Evolutionary conservation across 805 yeast genomes (phyloP).

Genomic region (Suhomyces sp.): DNA sequence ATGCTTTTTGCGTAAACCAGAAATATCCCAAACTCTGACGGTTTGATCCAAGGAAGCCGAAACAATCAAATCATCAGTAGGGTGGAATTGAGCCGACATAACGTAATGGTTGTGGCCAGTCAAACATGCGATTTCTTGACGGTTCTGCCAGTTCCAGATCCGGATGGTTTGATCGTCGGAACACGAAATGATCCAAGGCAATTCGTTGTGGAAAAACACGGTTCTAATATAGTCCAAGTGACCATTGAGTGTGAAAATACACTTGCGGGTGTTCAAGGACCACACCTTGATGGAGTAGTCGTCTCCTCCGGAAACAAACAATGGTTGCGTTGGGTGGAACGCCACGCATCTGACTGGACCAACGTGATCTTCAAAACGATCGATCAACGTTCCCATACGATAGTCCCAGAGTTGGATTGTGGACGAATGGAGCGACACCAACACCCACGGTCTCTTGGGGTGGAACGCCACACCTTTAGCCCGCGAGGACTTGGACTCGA

Average conservation of each 20-base stretch:
- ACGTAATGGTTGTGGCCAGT: constrained; percentile 99
- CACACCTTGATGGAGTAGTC: constrained; percentile 94
- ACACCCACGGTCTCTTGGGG: constrained; percentile 93
- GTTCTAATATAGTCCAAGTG: constrained; percentile 95
- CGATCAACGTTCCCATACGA: constrained; percentile 97
- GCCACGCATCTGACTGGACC: constrained; percentile 96
- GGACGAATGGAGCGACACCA: constrained; percentile 93
- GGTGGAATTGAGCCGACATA: constrained; percentile 97
- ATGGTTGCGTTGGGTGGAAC: constrained; percentile 97
- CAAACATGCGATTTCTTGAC: constrained; percentile 93
- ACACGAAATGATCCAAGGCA: constrained; percentile 96
- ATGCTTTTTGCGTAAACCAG: constrained; percentile 91
- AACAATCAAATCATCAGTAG: constrained; percentile 89
- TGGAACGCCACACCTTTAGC: constrained; percentile 98
- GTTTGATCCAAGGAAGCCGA: constrained; percentile 97
- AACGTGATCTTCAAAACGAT: constrained; percentile 95
- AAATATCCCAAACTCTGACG: constrained; percentile 98
- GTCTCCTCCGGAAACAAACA: constrained; percentile 96
- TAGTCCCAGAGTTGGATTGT: constrained; percentile 99
- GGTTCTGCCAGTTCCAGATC: constrained; percentile 99
- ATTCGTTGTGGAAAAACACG: constrained; percentile 89
- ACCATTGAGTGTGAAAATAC: constrained; percentile 87
- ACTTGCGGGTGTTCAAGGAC: constrained; percentile 89
- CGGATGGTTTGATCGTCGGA: constrained; percentile 98
- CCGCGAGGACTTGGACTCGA: constrained; percentile 96